Base-by-base conservation (phyloP, 306 rosid species). In the Rubus parviflorus region DNA sequence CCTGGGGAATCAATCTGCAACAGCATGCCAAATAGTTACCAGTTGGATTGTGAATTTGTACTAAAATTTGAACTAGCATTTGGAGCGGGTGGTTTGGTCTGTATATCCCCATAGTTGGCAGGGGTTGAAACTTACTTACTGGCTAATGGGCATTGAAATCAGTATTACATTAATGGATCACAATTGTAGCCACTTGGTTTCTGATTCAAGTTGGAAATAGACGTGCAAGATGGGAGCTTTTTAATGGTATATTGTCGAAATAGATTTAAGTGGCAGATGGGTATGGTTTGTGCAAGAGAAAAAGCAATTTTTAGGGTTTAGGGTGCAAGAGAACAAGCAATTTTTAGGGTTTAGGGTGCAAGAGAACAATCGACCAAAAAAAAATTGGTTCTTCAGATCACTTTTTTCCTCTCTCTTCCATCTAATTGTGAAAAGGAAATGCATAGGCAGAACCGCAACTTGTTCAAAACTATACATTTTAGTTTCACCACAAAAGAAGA, bases 1-100 rank as follows among this genome's bases (percentile, higher is more conserved):
- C 92, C 62, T 95, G 97, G 99, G 92, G 86, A 78, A 92, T 92
- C 77, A 93, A 90, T 86, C 74, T 84, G 60, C 93, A 89, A 77
- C 97, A 87, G 70, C 90, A 82, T 82, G 92, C 88, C 71, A 82
- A 82, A 73, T 82, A 82, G 53, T 82, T 73, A 10, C 70, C 15
- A 35, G 56, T 53, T 75, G 25, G 40, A 48, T 22, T 30, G 71
- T 54, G 40, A 43, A 22, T 61, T 35, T 56, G 72, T 56, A 23
- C 57, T 58, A 43, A 58, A 11, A 48, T 40, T 38, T 30, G 17
- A 22, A 19, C 40, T 40, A 17, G 68, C 52, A 37, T 80, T 69
- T n/a, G n/a, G 45, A 37, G 72, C 22, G 57, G 77, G 41, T 65
- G 73, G 58, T 73, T 42, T 51, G 56, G 43, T 43, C 15, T 43